Base-by-base conservation (phyloP, 176 grass and related monocot species). In the Melocanna baccifera region DNA sequence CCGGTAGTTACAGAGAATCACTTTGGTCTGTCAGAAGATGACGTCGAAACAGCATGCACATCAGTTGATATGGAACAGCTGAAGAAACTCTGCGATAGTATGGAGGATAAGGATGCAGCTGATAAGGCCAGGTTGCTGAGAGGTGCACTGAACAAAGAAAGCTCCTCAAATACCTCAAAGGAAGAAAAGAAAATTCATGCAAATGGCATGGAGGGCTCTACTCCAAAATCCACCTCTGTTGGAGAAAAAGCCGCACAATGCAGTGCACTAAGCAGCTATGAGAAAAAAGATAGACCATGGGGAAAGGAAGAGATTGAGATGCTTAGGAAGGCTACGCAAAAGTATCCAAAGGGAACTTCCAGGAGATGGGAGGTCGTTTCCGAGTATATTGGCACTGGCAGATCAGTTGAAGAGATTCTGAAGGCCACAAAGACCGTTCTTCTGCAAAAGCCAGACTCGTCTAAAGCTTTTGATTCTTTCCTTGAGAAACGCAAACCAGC, bases 401-500 rank as follows among this genome's bases (percentile, higher is more conserved):
- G 96, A 83, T 94, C 96, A 5, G 93, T 92, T 48, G 96, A 99
- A 71, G 96, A 99, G 77, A 96, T 99, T 84, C 88, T 96, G n/a
- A 99, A 94, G 81, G 96, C 96, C 50, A 96, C 96, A 0, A 96
- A 96, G 76, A 96, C 86, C 23, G 88, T 99, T 73, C 96, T 99
- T 50, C 88, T 99, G 46, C 91, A 94, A 87, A 99, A 99, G 77
- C 96, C 96, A 30, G 96, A 99, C 75, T 99, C 96, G 66, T 19
- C 87, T 19, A 99, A 99, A 89, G 96, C 96, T 81, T 99, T 99
- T 4, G 91, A 99, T 67, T 99, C 93, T 39, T 99, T 99, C 72
- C 93, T 99, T 25, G 96, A 99, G 89, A 99, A 99, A 80, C 90
- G 96, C 61, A 99, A 96, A 83, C 91, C 91, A 12, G 88, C 91